Percentiles rank a stretch among this genome's conserved stretches.
Conservation (phyloP, 2,329 filamentous ascomycete species). For the Penicillium fuscoglaucum region DNA sequence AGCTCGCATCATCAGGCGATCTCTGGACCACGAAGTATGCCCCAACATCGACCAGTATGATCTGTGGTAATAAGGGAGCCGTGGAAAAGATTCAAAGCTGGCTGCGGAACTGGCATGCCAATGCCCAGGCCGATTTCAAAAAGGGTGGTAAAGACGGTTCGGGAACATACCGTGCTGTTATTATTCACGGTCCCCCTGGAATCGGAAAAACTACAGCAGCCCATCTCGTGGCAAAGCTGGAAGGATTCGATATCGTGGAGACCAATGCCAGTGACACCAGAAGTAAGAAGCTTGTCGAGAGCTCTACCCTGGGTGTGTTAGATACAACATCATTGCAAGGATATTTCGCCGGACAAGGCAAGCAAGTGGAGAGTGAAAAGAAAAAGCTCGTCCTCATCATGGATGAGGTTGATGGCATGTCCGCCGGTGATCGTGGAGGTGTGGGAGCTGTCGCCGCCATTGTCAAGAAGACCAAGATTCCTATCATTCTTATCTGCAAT, state of each 20-base stretch:
- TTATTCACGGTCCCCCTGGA: constrained; percentile 90
- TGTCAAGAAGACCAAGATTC: constrained; percentile 92
- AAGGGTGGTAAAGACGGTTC: constrained; percentile 79
- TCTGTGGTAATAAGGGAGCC: constrained; percentile 88
- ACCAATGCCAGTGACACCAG: constrained; percentile 93
- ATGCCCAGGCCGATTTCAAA: constrained; percentile 78
- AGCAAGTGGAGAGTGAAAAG: constrained; percentile 75
- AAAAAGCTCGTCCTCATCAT: constrained; percentile 96
- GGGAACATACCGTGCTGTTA: constrained; percentile 82
- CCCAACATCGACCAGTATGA: constrained; percentile 77
- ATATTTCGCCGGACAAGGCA: constrained; percentile 82
- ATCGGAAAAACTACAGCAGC: constrained; percentile 98
- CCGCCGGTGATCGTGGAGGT: constrained; percentile 90
- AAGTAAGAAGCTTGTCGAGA: constrained; percentile 94
- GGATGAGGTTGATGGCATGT: constrained; percentile 99
- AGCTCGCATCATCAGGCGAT: constrained; percentile 51
- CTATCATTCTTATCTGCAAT: constrained; percentile 97
- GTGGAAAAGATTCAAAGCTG: constrained; percentile 89
- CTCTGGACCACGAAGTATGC: constrained; percentile 97
- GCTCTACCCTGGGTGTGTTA: constrained; percentile 81
- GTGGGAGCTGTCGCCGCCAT: constrained; percentile 92
- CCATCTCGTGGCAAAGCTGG: constrained; percentile 87
- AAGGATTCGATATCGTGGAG: constrained; percentile 91
- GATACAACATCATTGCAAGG: constrained; percentile 91
- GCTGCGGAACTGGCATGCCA: constrained; percentile 79